A percentile compares a stretch with the other conserved stretches of the same genome.
Evolutionary conservation across 768 basidiomycete genomes (phyloP).

Genomic region (Botryobasidium botryosum): DNA sequence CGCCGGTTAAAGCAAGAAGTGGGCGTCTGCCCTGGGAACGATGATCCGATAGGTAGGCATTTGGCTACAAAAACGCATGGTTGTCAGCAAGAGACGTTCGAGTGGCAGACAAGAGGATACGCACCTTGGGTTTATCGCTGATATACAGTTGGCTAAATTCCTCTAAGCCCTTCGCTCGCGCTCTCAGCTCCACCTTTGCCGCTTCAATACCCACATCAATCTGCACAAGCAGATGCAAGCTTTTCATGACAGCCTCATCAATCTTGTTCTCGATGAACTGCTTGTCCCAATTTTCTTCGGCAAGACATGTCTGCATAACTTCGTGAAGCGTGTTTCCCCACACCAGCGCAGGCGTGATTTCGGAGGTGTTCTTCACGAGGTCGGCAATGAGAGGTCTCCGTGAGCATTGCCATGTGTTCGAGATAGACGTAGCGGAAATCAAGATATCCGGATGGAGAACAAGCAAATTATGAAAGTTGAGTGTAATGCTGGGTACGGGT

Average conservation of each 20-base stretch:
- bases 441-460: conserved; percentile 88
- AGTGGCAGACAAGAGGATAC: neutral
- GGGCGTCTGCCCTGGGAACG: conserved; percentile 35
- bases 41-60: conserved; percentile 51
- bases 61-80: conserved; percentile 27
- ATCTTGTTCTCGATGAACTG: conserved; percentile 43
- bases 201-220: conserved; percentile 39
- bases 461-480: conserved; percentile 51
- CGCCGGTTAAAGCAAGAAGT: conserved; percentile 49
- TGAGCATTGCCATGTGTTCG: conserved; percentile 64
- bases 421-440: conserved; percentile 76
- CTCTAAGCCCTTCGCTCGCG: conserved; percentile 45
- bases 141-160: conserved; percentile 54
- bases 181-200: conserved; percentile 45
- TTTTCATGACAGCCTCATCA: conserved; percentile 34
- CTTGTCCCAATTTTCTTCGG: conserved; percentile 42
- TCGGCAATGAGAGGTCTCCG: conserved; percentile 72
- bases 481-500: conserved; percentile 30
- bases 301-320: conserved; percentile 69
- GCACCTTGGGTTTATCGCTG: conserved; percentile 43
- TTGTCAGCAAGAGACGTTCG: neutral
- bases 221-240: conserved; percentile 44
- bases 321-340: conserved; percentile 94
- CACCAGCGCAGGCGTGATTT: conserved; percentile 25
- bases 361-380: conserved; percentile 34